Percentiles rank a stretch among this genome's conserved stretches.
These are phyloP conservation scores for Dillenia turbinata DNA, from an alignment of 164 flowering plant genomes.

Conservation along the genomic window DNA sequence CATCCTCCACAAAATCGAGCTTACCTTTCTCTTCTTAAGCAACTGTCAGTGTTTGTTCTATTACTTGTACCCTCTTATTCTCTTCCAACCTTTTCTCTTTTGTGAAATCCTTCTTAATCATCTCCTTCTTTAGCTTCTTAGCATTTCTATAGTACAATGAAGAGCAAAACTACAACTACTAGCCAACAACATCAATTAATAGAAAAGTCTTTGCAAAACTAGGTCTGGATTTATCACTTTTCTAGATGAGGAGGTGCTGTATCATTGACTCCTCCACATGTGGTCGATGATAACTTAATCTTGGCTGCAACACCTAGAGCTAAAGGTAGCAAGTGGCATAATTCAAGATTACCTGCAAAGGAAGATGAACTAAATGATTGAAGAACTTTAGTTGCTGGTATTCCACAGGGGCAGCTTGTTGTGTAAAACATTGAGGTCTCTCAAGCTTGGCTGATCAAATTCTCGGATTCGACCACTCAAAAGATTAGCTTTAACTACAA, in stretches of 20 bases:
- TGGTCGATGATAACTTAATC: conserved; percentile 4
- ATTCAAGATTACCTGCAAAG: conserved; percentile 22
- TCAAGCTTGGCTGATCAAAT: conserved; percentile 34
- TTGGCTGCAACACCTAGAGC: conserved; percentile 6
- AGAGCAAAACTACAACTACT: conserved; percentile 21
- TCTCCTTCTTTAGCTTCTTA: conserved; percentile 16
- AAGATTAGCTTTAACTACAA: conserved; percentile 37
- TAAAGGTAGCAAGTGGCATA: conserved; percentile 32
- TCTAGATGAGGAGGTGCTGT: not conserved
- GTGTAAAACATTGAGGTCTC: conserved; percentile 41
- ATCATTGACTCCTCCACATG: no score
- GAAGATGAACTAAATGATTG: conserved; percentile 19
- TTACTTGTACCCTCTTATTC: conserved; percentile 1
- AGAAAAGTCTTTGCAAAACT: conserved; percentile 12
- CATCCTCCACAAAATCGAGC: conserved; percentile 31
- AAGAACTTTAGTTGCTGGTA: conserved; percentile 32
- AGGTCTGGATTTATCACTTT: not conserved
- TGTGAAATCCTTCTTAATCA: not conserved
- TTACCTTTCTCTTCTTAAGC: conserved; percentile 24
- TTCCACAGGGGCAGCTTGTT: conserved; percentile 38
- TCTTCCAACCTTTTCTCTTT: not conserved
- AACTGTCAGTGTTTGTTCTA: conserved; percentile 1
- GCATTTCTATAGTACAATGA: conserved; percentile 28
- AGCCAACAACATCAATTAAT: conserved; percentile 25
- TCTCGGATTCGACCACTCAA: conserved; percentile 38